A percentile compares a stretch with the other conserved stretches of the same genome.
Conservation (phyloP, 257 asterid genomes). For the Solanum acaule region DNA sequence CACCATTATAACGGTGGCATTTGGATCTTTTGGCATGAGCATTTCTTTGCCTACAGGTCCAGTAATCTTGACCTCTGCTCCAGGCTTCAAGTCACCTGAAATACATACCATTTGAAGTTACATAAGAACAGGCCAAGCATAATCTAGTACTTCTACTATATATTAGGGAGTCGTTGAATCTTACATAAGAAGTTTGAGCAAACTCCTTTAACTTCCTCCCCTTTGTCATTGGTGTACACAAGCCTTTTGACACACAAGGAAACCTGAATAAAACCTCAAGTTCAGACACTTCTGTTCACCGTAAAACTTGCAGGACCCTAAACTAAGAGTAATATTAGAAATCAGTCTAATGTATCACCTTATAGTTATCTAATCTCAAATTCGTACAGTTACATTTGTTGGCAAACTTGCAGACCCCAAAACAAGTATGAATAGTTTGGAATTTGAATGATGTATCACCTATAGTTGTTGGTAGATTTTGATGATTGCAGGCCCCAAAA, state of each 20-base stretch:
- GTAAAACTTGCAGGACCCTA: too few species aligned
- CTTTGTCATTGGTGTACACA: constrained; percentile 80
- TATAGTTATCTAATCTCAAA: not conserved
- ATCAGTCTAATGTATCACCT: not conserved
- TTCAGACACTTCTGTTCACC: not conserved
- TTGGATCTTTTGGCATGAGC: constrained; percentile 98
- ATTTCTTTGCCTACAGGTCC: constrained; percentile 99
- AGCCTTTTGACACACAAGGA: constrained; percentile 92
- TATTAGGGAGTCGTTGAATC: constrained; percentile 6
- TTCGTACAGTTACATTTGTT: not conserved
- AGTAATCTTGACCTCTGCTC: constrained; percentile 70
- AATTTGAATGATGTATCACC: not conserved
- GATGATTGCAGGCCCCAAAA: too few species aligned
- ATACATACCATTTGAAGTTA: constrained; percentile 1
- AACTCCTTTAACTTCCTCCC: constrained; percentile 84
- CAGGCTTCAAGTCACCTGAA: constrained; percentile 92
- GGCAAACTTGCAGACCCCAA: not conserved
- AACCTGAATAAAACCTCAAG: constrained; percentile 35
- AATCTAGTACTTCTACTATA: not conserved
- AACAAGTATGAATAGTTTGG: not conserved
- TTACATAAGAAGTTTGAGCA: constrained; percentile 97
- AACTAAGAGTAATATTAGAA: too few species aligned
- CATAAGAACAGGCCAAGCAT: not conserved
- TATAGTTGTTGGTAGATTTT: not conserved
- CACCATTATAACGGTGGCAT: constrained; percentile 79